Evolutionary conservation across 495 filamentous ascomycete species (phyloP).

Genomic region (Corynascus novoguineensis): DNA sequence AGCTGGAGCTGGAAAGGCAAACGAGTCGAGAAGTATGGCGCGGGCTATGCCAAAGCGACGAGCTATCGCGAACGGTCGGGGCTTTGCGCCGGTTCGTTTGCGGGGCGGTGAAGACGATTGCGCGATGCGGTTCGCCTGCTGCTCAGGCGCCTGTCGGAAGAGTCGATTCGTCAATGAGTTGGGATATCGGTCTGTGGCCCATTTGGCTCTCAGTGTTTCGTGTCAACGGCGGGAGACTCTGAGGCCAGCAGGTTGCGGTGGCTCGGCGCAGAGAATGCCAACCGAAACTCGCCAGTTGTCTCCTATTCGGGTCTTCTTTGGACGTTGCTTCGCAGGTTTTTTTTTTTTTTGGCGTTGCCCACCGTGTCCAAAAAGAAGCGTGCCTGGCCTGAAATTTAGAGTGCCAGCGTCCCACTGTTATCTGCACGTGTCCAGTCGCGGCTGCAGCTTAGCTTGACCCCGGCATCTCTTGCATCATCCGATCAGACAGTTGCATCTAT

Average conservation of each 20-base stretch:
- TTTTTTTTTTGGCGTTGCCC: slow-evolving; percentile 3
- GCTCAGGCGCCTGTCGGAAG: not conserved
- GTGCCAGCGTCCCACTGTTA: slow-evolving; percentile 23
- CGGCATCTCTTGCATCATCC: slow-evolving; percentile 6
- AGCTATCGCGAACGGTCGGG: not conserved
- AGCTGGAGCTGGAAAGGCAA: not conserved
- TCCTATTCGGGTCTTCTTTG: not conserved
- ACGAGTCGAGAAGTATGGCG: not conserved
- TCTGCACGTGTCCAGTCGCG: slow-evolving; percentile 23
- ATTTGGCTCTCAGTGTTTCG: slow-evolving; percentile 5
- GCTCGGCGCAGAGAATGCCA: not conserved
- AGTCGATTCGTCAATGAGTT: slow-evolving; percentile 5
- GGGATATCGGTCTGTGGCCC: slow-evolving; percentile 1
- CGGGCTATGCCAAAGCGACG: not conserved
- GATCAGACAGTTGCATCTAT: not conserved
- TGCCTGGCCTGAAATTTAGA: slow-evolving; percentile 11
- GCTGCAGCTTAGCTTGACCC: slow-evolving; percentile 12
- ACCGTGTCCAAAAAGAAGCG: slow-evolving; percentile 15
- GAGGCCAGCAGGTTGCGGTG: not conserved
- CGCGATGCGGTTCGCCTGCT: not conserved
- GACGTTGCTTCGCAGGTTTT: not conserved
- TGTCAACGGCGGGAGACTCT: not conserved
- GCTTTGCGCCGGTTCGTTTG: not conserved
- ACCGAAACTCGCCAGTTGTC: not conserved
- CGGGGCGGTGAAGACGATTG: slow-evolving; percentile 6